A percentile compares a stretch with the other conserved stretches of the same genome.
These are phyloP conservation scores for Malania oleifera DNA, from an alignment of 164 flowering plant species.

Conservation along the genomic window DNA sequence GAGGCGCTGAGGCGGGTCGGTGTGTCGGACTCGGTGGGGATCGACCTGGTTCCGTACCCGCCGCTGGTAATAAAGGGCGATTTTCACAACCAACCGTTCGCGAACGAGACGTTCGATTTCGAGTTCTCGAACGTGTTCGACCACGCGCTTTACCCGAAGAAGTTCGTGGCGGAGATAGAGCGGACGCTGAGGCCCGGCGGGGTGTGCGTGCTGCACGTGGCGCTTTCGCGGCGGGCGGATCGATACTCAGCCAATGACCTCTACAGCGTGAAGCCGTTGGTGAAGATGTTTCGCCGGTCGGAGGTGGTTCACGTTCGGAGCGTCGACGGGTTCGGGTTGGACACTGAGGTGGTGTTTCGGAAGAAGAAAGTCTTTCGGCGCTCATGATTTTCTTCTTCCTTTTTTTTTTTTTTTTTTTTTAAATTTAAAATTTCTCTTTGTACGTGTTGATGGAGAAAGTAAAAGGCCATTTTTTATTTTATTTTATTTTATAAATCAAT, in stretches of 20 bases:
- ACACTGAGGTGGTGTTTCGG: slow-evolving; percentile 68
- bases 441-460: too few species aligned
- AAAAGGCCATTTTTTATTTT: too few species aligned
- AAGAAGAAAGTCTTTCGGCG: slow-evolving; percentile 24
- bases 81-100: slow-evolving; percentile 78
- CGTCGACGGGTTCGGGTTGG: slow-evolving; percentile 85
- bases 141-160: slow-evolving; percentile 72
- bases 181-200: slow-evolving; percentile 81
- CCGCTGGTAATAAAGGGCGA: slow-evolving; percentile 75
- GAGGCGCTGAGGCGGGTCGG: slow-evolving; percentile 63
- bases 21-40: slow-evolving; percentile 62
- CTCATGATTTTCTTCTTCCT: slow-evolving; percentile 9
- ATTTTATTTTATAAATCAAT: too few species aligned
- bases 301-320: slow-evolving; percentile 42
- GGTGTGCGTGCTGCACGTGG: slow-evolving; percentile 74
- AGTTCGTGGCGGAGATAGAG: slow-evolving; percentile 76
- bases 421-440: too few species aligned
- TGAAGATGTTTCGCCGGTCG: slow-evolving; percentile 46
- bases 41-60: slow-evolving; percentile 82
- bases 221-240: slow-evolving; percentile 48
- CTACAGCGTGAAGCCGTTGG: slow-evolving; percentile 49
- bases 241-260: slow-evolving; percentile 86
- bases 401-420: too few species aligned
- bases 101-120: slow-evolving; percentile 62
- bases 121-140: slow-evolving; percentile 94